Percentiles rank a stretch among this genome's conserved stretches.
phyloP scores from a whole-genome alignment of 2,329 filamentous ascomycete species.

The Penicillium italicum region DNA sequence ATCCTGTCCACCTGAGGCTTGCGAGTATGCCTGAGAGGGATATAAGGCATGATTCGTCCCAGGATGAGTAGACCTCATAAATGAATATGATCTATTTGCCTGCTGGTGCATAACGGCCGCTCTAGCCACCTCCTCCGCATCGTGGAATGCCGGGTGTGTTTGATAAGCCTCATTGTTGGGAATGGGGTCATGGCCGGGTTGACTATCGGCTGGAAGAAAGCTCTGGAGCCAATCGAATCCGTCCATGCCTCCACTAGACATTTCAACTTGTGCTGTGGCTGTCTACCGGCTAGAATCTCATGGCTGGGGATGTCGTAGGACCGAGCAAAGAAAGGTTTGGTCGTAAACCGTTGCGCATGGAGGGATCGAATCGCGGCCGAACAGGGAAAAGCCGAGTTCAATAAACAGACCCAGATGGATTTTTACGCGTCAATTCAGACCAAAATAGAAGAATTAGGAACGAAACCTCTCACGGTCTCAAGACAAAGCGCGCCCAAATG shows the following conservation, averaged over 20 bases:
- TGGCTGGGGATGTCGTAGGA: neutral
- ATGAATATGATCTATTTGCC: neutral
- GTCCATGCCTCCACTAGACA: neutral
- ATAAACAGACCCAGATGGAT: neutral
- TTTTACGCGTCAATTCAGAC: neutral
- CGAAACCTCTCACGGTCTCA: too few relatives aligned
- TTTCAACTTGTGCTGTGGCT: neutral
- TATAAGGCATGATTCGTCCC: neutral
- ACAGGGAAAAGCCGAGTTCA: neutral
- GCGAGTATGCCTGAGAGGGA: neutral
- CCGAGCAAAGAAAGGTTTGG: neutral
- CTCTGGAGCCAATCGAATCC: neutral
- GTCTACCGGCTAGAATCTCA: neutral
- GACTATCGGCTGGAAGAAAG: neutral
- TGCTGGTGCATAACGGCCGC: neutral
- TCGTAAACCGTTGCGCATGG: neutral
- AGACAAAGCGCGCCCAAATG: neutral
- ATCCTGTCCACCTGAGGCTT: neutral
- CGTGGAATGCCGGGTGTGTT: slow-evolving; percentile 11
- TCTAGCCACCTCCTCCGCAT: slow-evolving; percentile 4
- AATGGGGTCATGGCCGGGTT: neutral
- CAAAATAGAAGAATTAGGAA: too few relatives aligned
- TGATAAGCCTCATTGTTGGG: neutral
- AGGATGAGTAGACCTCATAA: neutral
- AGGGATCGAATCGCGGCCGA: neutral